Conservation (phyloP, 2,329 filamentous ascomycete species). For the Pyricularia sp. region DNA sequence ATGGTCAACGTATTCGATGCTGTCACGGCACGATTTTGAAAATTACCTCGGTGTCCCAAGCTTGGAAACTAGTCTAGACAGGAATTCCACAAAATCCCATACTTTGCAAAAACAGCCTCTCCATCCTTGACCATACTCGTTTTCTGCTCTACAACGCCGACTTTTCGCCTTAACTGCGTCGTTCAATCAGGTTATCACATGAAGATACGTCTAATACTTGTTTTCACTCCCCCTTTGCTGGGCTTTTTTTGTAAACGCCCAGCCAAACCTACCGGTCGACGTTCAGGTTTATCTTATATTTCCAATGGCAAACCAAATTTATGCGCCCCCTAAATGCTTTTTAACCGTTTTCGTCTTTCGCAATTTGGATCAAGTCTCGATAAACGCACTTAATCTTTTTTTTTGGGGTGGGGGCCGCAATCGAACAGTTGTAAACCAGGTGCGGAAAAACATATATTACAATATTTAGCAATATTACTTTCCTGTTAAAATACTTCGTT, state of each 20-base stretch:
- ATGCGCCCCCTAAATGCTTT: conserved; percentile 3
- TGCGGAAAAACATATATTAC: too few species aligned
- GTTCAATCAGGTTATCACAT: background rate
- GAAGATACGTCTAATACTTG: background rate
- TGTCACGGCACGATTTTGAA: background rate
- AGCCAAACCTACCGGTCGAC: background rate
- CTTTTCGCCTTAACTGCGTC: background rate
- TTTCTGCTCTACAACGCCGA: background rate
- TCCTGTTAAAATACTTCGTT: too few species aligned
- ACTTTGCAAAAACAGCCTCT: background rate
- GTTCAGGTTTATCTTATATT: conserved; percentile 14
- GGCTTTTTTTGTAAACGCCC: background rate
- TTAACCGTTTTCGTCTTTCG: conserved; percentile 4
- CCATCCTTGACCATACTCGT: background rate
- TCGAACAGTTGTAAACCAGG: too few species aligned
- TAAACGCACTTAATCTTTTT: background rate
- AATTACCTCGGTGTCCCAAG: background rate
- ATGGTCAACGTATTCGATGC: too few species aligned
- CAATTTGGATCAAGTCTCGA: conserved; percentile 3
- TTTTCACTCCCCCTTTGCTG: background rate
- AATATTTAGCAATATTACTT: too few species aligned
- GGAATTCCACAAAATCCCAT: background rate
- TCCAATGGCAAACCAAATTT: conserved; percentile 11
- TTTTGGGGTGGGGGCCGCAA: background rate
- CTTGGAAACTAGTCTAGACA: background rate